Conservation (phyloP, 2,329 filamentous ascomycete genomes). For the Epichloe typhina region DNA sequence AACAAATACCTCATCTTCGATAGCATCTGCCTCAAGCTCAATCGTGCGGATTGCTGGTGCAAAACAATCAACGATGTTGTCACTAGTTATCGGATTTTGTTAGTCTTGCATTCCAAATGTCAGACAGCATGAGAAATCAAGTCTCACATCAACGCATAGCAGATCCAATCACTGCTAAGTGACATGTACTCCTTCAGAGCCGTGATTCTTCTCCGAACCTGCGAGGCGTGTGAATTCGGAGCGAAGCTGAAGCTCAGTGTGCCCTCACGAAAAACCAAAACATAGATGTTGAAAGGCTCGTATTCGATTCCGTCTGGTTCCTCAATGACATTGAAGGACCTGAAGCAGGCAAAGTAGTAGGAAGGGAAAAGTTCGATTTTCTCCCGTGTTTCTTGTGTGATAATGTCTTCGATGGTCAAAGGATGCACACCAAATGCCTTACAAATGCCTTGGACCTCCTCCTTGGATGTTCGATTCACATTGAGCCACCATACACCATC, state of each 20-base stretch:
- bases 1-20: slow-evolving; percentile 92
- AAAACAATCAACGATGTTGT: slow-evolving; percentile 95
- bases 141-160: slow-evolving; percentile 86
- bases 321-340: slow-evolving; percentile 71
- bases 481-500: slow-evolving; percentile 99
- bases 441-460: slow-evolving; percentile 77
- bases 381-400: slow-evolving; percentile 87
- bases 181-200: slow-evolving; percentile 90
- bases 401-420: slow-evolving; percentile 90
- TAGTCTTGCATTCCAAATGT: background rate
- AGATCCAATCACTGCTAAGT: slow-evolving; percentile 95
- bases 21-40: slow-evolving; percentile 77
- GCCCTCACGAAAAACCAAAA: slow-evolving; percentile 90
- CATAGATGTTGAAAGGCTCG: slow-evolving; percentile 92
- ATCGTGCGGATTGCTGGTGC: slow-evolving; percentile 79
- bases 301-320: slow-evolving; percentile 73
- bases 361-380: slow-evolving; percentile 97
- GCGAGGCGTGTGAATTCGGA: slow-evolving; percentile 72
- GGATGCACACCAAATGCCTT: slow-evolving; percentile 94
- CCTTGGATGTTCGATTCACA: slow-evolving; percentile 77
- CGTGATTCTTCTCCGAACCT: slow-evolving; percentile 83
- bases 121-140: background rate
- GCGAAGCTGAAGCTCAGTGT: slow-evolving; percentile 90
- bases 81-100: slow-evolving; percentile 32
- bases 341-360: slow-evolving; percentile 97